phyloP scores from a whole-genome alignment of 2,329 filamentous ascomycete species.

The Alternaria hordeiaustralica region DNA sequence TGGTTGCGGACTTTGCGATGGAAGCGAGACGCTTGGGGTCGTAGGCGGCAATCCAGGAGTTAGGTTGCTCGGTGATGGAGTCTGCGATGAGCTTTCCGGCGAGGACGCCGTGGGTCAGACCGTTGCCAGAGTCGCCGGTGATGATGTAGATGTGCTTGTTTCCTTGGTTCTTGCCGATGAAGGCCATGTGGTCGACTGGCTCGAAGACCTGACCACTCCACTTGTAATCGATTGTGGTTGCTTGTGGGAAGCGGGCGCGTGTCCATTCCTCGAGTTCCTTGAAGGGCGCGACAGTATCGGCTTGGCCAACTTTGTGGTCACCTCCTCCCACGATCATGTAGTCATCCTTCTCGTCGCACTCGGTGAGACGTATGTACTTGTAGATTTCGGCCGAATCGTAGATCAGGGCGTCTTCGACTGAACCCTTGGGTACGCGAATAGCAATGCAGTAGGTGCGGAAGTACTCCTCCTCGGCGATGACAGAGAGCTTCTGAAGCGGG shows the following conservation, averaged over 20 bases:
- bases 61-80: constrained; percentile 58
- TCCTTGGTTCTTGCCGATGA: constrained; percentile 63
- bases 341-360: constrained; percentile 61
- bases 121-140: constrained; percentile 65
- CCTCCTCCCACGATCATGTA: constrained; percentile 64
- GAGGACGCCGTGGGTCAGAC: constrained; percentile 63
- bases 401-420: constrained; percentile 61
- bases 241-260: constrained; percentile 60
- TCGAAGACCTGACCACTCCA: constrained; percentile 67
- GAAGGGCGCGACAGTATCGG: constrained; percentile 55
- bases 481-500: constrained; percentile 62
- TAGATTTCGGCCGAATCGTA: constrained; percentile 63
- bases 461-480: constrained; percentile 62
- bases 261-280: constrained; percentile 61
- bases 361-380: constrained; percentile 62
- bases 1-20: constrained; percentile 54
- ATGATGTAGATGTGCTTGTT: constrained; percentile 60
- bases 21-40: constrained; percentile 56
- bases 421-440: constrained; percentile 59
- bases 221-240: constrained; percentile 59
- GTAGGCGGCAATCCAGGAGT: constrained; percentile 60
- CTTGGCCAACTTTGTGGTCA: constrained; percentile 66
- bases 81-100: constrained; percentile 62
- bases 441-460: constrained; percentile 65
- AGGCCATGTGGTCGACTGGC: constrained; percentile 62